Evolutionary conservation across 2,329 filamentous ascomycete genomes (phyloP).

Genomic region (Penicillium digitatum): DNA sequence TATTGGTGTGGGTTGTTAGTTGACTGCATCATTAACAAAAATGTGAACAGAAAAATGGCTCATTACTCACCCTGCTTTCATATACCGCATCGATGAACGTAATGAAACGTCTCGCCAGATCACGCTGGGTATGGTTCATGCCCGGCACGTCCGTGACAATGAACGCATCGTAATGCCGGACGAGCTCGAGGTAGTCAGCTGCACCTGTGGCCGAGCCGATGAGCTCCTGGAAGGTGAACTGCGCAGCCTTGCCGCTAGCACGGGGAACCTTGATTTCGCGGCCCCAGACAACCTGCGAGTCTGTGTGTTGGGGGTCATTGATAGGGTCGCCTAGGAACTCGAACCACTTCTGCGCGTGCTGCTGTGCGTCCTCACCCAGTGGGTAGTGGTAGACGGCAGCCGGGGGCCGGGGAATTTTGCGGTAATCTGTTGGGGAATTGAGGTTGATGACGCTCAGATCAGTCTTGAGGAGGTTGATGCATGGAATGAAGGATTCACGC

Average conservation of each 20-base stretch:
- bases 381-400: constrained; percentile 92
- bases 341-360: constrained; percentile 94
- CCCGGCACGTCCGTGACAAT: constrained; percentile 86
- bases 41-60: background rate
- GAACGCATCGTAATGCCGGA: constrained; percentile 85
- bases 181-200: constrained; percentile 91
- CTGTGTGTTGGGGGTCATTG: constrained; percentile 68
- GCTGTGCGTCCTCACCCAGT: constrained; percentile 69
- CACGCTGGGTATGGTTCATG: constrained; percentile 82
- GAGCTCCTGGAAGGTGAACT: constrained; percentile 89
- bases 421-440: constrained; percentile 92
- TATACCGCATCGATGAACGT: constrained; percentile 97
- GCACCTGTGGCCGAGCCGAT: constrained; percentile 85
- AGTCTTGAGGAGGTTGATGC: constrained; percentile 84
- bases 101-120: constrained; percentile 88
- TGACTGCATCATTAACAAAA: background rate
- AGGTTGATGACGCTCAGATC: constrained; percentile 87
- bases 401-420: constrained; percentile 88
- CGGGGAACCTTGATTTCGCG: constrained; percentile 81
- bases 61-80: constrained; percentile 56
- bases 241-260: constrained; percentile 81
- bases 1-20: constrained; percentile 38
- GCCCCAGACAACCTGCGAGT: constrained; percentile 85
- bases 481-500: constrained; percentile 89
- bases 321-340: constrained; percentile 83